A percentile compares a stretch with the other conserved stretches of the same genome.
These are phyloP conservation scores for Aureobasidium sp. DNA, from an alignment of 2,329 filamentous ascomycete species.

Conservation along the genomic window DNA sequence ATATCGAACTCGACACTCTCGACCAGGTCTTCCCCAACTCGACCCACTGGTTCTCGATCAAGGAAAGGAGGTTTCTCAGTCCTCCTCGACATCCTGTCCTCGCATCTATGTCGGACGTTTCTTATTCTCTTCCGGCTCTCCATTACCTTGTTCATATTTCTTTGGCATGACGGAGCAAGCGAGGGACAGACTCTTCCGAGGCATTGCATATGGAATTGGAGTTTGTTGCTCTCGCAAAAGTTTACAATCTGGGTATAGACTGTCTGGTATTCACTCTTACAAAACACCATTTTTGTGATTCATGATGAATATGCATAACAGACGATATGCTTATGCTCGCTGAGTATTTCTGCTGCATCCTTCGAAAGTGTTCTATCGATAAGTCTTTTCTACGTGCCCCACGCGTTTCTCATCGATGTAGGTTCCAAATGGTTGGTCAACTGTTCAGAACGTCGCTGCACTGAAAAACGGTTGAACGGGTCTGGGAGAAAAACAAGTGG, in stretches of 20 bases:
- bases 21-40: not conserved
- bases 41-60: not conserved
- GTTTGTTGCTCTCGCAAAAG: not conserved
- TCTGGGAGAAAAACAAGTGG: not conserved
- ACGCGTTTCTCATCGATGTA: not conserved
- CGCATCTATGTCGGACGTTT: not conserved
- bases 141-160: not conserved
- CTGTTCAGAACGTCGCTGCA: not conserved
- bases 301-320: too few species aligned
- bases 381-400: not conserved
- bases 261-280: not conserved
- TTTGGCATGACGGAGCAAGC: constrained; percentile 2
- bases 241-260: not conserved
- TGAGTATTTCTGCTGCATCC: not conserved
- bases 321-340: too few species aligned
- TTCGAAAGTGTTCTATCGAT: not conserved
- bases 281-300: not conserved
- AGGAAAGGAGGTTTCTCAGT: not conserved
- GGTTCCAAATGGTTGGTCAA: not conserved
- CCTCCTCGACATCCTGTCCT: not conserved
- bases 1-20: not conserved
- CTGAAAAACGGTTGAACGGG: not conserved
- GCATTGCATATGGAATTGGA: not conserved
- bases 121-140: not conserved
- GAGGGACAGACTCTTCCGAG: not conserved